Evolutionary conservation across 441 rosid species (phyloP).

Genomic region (Populus hybrid): DNA sequence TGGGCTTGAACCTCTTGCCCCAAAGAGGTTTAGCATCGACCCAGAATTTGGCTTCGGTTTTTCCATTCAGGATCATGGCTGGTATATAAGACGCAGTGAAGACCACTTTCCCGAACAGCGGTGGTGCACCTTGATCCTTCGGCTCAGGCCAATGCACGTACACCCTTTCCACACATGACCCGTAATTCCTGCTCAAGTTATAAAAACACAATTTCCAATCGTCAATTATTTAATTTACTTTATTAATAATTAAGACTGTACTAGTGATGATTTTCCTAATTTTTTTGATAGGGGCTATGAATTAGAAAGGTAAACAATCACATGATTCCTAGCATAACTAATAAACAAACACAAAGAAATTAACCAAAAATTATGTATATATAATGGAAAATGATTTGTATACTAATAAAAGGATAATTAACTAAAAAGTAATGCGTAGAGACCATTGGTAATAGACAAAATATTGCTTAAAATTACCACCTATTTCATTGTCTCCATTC

Average conservation of each 20-base stretch:
- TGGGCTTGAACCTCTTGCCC: conserved; percentile 37
- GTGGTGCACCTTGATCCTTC: neutral
- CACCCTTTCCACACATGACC: conserved; percentile 34
- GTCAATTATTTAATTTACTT: neutral
- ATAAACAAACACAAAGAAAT: too few relatives aligned
- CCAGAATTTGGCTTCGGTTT: conserved; percentile 18
- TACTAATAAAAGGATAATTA: neutral
- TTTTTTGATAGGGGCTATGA: neutral
- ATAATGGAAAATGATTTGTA: neutral
- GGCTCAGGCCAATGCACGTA: conserved; percentile 35
- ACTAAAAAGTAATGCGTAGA: neutral
- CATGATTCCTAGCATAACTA: neutral
- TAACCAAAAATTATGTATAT: neutral
- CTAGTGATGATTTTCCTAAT: neutral
- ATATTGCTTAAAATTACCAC: too few relatives aligned
- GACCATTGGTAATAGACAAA: too few relatives aligned
- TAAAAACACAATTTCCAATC: neutral
- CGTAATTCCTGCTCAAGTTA: conserved; percentile 24
- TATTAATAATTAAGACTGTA: too few relatives aligned
- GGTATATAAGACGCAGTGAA: conserved; percentile 24
- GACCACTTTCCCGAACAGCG: conserved; percentile 35
- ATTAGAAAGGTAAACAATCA: neutral
- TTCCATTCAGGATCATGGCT: conserved; percentile 6
- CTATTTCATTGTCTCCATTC: neutral
- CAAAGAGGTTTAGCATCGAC: conserved; percentile 34